A percentile compares a stretch with the other conserved stretches of the same genome.
Evolutionary conservation across 306 rosid genomes (phyloP).

Genomic region (Acacia melanoxylon): DNA sequence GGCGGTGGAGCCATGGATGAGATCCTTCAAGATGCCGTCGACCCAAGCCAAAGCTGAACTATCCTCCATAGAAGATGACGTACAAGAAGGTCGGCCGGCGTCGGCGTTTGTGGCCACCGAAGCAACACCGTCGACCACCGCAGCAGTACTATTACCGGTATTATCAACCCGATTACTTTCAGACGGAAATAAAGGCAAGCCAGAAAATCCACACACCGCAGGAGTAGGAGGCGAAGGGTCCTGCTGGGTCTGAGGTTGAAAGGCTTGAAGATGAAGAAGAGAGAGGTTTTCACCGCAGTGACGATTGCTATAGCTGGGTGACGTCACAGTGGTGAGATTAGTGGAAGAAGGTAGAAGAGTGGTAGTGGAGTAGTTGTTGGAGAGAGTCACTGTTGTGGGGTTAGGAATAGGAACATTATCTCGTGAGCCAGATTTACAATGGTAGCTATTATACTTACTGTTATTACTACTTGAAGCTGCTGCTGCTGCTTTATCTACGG

Average conservation of each 20-base stretch:
- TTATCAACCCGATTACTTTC: constrained; percentile 38
- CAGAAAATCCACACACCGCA: constrained; percentile 86
- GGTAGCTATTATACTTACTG: constrained; percentile 1
- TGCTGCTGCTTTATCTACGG: constrained; percentile 6
- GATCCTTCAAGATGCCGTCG: constrained; percentile 84
- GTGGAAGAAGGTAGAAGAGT: constrained; percentile 50
- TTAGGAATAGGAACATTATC: constrained; percentile 38
- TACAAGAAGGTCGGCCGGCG: constrained; percentile 1
- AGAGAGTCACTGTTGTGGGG: constrained; percentile 46
- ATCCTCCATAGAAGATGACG: constrained; percentile 54
- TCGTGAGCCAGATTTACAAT: constrained; percentile 25
- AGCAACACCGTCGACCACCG: constrained; percentile 17
- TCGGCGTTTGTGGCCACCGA: not conserved
- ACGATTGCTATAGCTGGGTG: constrained; percentile 39
- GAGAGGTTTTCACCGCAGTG: constrained; percentile 30
- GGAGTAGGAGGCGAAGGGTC: constrained; percentile 47
- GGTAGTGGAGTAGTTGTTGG: constrained; percentile 93
- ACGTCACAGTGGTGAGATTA: constrained; percentile 45
- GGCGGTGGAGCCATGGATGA: constrained; percentile 69
- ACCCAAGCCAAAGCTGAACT: constrained; percentile 78
- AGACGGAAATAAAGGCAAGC: constrained; percentile 83
- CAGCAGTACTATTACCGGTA: not conserved
- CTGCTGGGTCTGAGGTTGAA: constrained; percentile 18
- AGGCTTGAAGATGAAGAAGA: constrained; percentile 28
- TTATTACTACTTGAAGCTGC: constrained; percentile 9